phyloP scores from a whole-genome alignment of 345 rosid species.

The Iberis pinnata region DNA sequence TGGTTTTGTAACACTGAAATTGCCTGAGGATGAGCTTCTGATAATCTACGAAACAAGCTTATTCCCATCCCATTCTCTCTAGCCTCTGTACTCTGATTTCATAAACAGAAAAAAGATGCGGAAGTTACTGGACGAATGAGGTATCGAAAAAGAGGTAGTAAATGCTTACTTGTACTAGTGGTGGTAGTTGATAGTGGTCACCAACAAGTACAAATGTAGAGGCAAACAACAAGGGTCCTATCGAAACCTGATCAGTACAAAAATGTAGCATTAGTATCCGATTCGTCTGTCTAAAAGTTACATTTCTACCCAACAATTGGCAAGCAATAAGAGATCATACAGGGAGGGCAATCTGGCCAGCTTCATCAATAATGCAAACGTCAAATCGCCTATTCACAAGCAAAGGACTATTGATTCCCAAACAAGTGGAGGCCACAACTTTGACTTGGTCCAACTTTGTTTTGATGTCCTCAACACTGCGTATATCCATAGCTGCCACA shows the following conservation, averaged over 20 bases:
- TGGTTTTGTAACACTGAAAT: conserved; percentile 93
- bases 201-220: conserved; percentile 92
- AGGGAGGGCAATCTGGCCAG: conserved; percentile 91
- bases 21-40: conserved; percentile 98
- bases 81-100: conserved; percentile 73
- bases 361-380: conserved; percentile 95
- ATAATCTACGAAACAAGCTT: conserved; percentile 93
- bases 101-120: conserved; percentile 22
- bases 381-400: conserved; percentile 82
- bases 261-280: background rate
- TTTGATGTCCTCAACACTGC: conserved; percentile 63
- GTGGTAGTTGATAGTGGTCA: conserved; percentile 96
- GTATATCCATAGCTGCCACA: conserved; percentile 45
- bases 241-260: conserved; percentile 54
- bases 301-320: conserved; percentile 7
- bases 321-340: conserved; percentile 42
- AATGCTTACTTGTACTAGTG: conserved; percentile 70
- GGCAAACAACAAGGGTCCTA: conserved; percentile 88
- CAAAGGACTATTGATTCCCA: conserved; percentile 83
- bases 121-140: conserved; percentile 9
- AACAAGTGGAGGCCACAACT: conserved; percentile 91
- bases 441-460: conserved; percentile 60
- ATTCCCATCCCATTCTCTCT: conserved; percentile 87
- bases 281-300: conserved; percentile 1
- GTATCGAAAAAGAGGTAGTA: conserved; percentile 10